Evolutionary conservation across 129 eudicot species (phyloP), one percentile per base, ranked within the genome.

Genomic region (Centella asiatica): DNA sequence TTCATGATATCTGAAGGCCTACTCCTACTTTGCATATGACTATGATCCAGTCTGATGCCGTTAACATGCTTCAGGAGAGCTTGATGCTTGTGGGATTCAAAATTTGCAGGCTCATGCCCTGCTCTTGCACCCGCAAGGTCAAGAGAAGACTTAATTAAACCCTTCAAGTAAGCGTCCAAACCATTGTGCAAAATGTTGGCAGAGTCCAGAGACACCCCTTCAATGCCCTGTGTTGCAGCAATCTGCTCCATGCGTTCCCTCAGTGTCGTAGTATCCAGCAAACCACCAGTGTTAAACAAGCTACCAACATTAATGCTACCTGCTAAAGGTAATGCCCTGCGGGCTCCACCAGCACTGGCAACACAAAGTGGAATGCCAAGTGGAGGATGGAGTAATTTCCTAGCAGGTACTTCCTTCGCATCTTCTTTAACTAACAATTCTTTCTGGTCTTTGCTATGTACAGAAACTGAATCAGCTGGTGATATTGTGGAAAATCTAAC

Each of bases 161-260:
- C 83, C 65, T 88, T 87, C 79, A 93, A 71, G 80, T 93, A 93
- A 57, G 65, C 68, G 78, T 93, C 92, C 74, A 93, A 70, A 47
- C 90, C 94, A 24, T 66, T 78, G 65, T 82, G 87, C 69, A 93
- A 63, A 76, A 81, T 56, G 44, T 85, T 82, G 62, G 99, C 96
- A 70, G 78, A 85, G 47, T 88, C 95, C 73, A 85, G 44, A 7
- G 99, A 80, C 65, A 93, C 95, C 63, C 78, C 85, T 80, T 81
- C 89, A 58, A 93, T 72, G 48, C 87, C 96, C 19, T 83, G 83
- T n/a, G 72, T 28, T 29, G 72, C 20, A n/a, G 81, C 82, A 78
- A 87, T 82, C 74, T 82, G 92, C 74, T 82, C 95, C 99, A 93
- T 87, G 8, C 73, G 81, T 72, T 85, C 81, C 74, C 77, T 80